Evolutionary conservation across 768 basidiomycete genomes (phyloP), one percentile per base, ranked within the genome.

Genomic region (Phylloporus arenicola): DNA sequence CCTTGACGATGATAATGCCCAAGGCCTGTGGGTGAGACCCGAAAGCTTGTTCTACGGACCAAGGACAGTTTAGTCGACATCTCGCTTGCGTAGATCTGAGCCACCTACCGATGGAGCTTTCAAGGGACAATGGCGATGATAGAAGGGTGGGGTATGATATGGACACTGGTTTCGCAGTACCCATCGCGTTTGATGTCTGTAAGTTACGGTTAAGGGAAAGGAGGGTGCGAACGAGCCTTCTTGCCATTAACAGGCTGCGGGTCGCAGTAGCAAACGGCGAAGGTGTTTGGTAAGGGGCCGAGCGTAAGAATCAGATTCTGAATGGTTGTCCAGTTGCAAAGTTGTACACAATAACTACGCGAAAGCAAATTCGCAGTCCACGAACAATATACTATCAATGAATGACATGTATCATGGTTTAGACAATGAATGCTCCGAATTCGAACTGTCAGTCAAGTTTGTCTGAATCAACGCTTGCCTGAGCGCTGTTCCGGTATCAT

Each of bases 1-100:
- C 92, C 56, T 79, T 79, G 55, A 94, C 75, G 43, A 95, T 68
- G 53, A 95, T 76, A 55, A 96, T 84, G 1, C 92, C 92, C 45
- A 94, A 72, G 40, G 82, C 84, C 45, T 82, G 71, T 8, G 86
- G 78, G 51, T 81, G 73, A 11, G 88, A 89, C 19, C 92, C 92
- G 60, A 95, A 95, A 3, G 88, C 92, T 57, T 80, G 75, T 58
- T 85, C 87, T 89, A 43, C 10, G 34, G 35, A 35, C 30, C 19
- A 37, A 42, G 17, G 37, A 43, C 45, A n/a, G 42, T 40, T 19
- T 45, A 16, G 30, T 49, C 6, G 24, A 42, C 17, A 13, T 35
- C 22, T 37, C n/a, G 19, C 9, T 12, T 29, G 9, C n/a, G 24
- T 14, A 17, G 43, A 41, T 42, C 38, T 24, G 39, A 40, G 37